Evolutionary conservation across 2,329 filamentous ascomycete genomes (phyloP).

Genomic region (Lachnellula willkommii): DNA sequence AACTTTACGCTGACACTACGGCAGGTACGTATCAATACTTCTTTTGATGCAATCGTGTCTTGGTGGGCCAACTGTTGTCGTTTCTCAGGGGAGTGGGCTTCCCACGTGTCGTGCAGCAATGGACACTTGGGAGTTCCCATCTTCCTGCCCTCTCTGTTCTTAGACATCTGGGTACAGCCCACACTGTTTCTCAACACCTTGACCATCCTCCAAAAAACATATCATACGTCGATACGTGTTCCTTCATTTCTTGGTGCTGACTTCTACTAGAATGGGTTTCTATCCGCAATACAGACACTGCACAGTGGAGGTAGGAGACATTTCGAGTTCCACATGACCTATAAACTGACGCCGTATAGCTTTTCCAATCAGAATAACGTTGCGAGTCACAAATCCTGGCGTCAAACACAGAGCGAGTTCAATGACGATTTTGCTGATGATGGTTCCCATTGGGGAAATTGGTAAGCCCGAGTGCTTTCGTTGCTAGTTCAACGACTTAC

Average conservation of each 20-base stretch:
- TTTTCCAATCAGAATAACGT: slow-evolving; percentile 22
- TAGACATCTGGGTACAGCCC: no score
- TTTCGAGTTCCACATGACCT: background rate
- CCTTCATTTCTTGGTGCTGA: background rate
- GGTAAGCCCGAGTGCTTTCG: slow-evolving; percentile 32
- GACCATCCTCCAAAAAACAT: no score
- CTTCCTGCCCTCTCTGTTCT: no score
- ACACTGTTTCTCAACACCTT: no score
- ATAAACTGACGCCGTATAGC: slow-evolving; percentile 5
- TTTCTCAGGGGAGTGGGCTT: no score
- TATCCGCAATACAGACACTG: slow-evolving; percentile 49
- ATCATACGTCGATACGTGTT: no score
- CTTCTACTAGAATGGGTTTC: slow-evolving; percentile 62
- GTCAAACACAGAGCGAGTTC: slow-evolving; percentile 26
- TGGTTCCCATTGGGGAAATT: slow-evolving; percentile 72
- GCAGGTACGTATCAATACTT: slow-evolving; percentile 46
- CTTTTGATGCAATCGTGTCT: background rate
- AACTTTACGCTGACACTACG: slow-evolving; percentile 68
- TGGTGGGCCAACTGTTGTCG: no score
- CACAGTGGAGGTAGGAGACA: slow-evolving; percentile 54
- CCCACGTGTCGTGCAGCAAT: no score
- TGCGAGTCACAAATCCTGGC: slow-evolving; percentile 21
- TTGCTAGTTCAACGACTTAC: background rate
- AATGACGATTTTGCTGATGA: slow-evolving; percentile 29
- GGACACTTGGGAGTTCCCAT: no score